A percentile compares a stretch with the other conserved stretches of the same genome.
These are phyloP conservation scores for Diaporthe amygdali DNA, from an alignment of 2,329 filamentous ascomycete genomes.

Conservation along the genomic window DNA sequence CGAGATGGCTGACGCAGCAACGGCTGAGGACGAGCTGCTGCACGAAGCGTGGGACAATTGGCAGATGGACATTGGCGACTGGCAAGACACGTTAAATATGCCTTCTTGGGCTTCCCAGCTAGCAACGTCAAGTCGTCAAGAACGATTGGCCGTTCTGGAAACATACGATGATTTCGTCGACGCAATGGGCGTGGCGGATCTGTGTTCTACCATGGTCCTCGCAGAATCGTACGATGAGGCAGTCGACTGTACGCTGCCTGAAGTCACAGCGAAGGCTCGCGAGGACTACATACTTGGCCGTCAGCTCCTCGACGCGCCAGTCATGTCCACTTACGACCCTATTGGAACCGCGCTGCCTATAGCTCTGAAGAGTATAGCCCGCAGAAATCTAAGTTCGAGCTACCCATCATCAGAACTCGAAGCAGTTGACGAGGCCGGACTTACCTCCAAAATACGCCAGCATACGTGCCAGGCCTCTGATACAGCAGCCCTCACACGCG, in stretches of 20 bases:
- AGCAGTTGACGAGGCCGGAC: conserved; percentile 39
- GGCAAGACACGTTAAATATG: conserved; percentile 50
- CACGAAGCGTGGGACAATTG: conserved; percentile 72
- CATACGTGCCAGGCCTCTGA: conserved; percentile 37
- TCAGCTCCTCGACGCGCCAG: conserved; percentile 52
- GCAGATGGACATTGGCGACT: conserved; percentile 67
- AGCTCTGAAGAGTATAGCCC: conserved; percentile 39
- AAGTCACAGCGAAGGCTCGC: conserved; percentile 49
- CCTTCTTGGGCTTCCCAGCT: conserved; percentile 42
- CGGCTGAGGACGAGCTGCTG: conserved; percentile 65
- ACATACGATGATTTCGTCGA: conserved; percentile 61
- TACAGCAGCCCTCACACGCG: conserved; percentile 44
- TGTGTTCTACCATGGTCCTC: conserved; percentile 57
- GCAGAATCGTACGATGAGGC: conserved; percentile 49
- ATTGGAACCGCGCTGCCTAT: conserved; percentile 37
- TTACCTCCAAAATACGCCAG: conserved; percentile 43
- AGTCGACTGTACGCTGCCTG: conserved; percentile 69
- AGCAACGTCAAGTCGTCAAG: conserved; percentile 26
- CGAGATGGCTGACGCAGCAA: conserved; percentile 42
- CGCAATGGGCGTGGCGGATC: conserved; percentile 69
- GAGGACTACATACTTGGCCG: conserved; percentile 59
- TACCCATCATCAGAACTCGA: conserved; percentile 26
- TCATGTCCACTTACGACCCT: conserved; percentile 37
- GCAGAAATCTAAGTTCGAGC: conserved; percentile 32
- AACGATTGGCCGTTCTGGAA: conserved; percentile 46